phyloP scores from a whole-genome alignment of 2,329 filamentous ascomycete species.

The Mollisia scopiformis region DNA sequence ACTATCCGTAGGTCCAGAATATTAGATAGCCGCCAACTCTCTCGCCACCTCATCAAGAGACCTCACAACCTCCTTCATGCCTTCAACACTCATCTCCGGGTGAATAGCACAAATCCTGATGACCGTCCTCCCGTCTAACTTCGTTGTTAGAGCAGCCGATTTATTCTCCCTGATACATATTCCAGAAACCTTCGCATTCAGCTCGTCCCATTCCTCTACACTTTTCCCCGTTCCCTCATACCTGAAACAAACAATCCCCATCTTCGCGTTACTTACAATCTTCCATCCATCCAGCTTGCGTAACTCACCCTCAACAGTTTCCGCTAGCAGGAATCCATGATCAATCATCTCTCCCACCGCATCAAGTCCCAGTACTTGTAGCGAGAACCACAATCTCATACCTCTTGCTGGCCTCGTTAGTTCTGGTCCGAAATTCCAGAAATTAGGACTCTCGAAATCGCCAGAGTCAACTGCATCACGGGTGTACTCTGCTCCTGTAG shows the following conservation, averaged over 20 bases:
- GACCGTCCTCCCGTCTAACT: neutral
- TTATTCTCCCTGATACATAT: neutral
- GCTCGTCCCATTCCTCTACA: neutral
- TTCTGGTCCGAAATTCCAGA: conserved; percentile 28
- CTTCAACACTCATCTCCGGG: neutral
- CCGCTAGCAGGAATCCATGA: neutral
- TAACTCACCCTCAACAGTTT: neutral
- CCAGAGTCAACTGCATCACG: conserved; percentile 13
- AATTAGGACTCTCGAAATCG: conserved; percentile 14
- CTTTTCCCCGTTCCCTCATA: neutral
- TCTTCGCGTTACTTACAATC: neutral
- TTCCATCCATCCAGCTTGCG: neutral
- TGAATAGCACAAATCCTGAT: neutral
- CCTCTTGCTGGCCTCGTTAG: conserved; percentile 28
- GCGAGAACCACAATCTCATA: conserved; percentile 21
- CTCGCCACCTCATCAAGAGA: neutral
- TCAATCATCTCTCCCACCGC: neutral
- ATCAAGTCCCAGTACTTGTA: neutral
- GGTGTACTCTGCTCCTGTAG: neutral
- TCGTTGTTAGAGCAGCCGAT: neutral
- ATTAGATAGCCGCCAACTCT: neutral
- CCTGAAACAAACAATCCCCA: neutral
- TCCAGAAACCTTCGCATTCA: neutral
- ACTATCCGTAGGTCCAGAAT: neutral
- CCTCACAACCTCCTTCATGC: neutral